These are phyloP conservation scores for Myxozyma nipponensis DNA, from an alignment of 805 yeast genomes.

Conservation along the genomic window DNA sequence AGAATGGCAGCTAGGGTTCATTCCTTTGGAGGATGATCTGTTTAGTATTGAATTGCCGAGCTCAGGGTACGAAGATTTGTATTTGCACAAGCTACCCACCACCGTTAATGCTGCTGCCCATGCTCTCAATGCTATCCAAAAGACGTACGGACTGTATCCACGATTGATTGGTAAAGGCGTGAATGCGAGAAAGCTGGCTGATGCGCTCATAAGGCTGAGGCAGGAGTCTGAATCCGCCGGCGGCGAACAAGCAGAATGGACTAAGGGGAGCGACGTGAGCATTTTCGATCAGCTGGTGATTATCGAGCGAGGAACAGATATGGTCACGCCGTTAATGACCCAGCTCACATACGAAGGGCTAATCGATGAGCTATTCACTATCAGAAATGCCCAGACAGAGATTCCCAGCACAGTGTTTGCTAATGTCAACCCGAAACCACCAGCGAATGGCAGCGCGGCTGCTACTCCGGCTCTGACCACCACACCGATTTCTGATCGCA, in stretches of 20 bases:
- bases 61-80: constrained; percentile 43
- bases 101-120: constrained; percentile 48
- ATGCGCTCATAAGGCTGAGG: constrained; percentile 37
- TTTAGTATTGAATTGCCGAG: constrained; percentile 43
- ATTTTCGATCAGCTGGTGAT: constrained; percentile 60
- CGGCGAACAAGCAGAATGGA: constrained; percentile 29
- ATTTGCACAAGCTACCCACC: constrained; percentile 31
- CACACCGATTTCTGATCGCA: constrained; percentile 19
- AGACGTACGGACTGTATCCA: constrained; percentile 45
- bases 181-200: constrained; percentile 48
- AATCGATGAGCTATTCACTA: constrained; percentile 63
- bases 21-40: constrained; percentile 44
- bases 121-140: constrained; percentile 47
- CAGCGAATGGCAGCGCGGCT: constrained; percentile 1
- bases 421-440: constrained; percentile 9
- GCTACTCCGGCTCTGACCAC: constrained; percentile 6
- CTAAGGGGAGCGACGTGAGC: constrained; percentile 32
- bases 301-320: constrained; percentile 74
- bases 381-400: constrained; percentile 36
- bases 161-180: constrained; percentile 60
- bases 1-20: constrained; percentile 46
- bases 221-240: constrained; percentile 24
- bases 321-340: constrained; percentile 62
- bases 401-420: constrained; percentile 32
- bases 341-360: constrained; percentile 83